Evolutionary conservation across 768 basidiomycete species (phyloP), one percentile per base, ranked within the genome.

Genomic region (Kwoniella sp.): DNA sequence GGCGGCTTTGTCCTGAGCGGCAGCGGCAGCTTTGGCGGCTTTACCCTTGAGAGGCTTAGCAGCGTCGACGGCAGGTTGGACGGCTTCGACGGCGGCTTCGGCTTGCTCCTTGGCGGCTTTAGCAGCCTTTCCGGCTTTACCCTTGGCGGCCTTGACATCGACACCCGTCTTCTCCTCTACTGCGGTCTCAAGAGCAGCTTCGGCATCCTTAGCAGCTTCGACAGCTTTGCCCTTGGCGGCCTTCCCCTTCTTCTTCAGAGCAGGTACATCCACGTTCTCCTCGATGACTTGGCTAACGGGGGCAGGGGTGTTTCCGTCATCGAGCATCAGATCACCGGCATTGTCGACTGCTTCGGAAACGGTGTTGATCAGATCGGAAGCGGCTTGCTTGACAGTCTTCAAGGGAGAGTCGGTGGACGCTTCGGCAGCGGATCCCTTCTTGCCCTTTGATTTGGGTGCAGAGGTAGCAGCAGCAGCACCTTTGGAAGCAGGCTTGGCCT

Each of bases 271-370:
- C 22, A 71, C 55, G 20, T 66, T 70, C 50, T 73, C 63, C 34
- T 68, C 63, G 17, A 68, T 59, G 13, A 68, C 74, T 20, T 66
- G 53, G 15, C 45, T 53, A 23, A 70, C 67, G 2, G 69, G 58
- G 17, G 68, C 69, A 28, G 74, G 69, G 1, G 69, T 71, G 34
- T 57, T 61, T 8, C 58, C 66, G 20, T 68, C 67, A 47, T 75
- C 74, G 25, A 75, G 45, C 2, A 75, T 47, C 20, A 74, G 57
- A 54, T 72, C 68, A 7, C 71, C 71, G 8, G 71, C 71, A n/a
- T 69, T 64, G n/a, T 71, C 72, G 25, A 73, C 65, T 9, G 37
- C 69, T 45, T 60, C 45, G 1, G 65, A 45, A 34, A 73, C 64
- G 37, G 61, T 60, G n/a, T 59, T 28, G 30, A 66, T 61, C 30